phyloP scores from a whole-genome alignment of 345 rosid genomes.

The Sapria himalayana region DNA sequence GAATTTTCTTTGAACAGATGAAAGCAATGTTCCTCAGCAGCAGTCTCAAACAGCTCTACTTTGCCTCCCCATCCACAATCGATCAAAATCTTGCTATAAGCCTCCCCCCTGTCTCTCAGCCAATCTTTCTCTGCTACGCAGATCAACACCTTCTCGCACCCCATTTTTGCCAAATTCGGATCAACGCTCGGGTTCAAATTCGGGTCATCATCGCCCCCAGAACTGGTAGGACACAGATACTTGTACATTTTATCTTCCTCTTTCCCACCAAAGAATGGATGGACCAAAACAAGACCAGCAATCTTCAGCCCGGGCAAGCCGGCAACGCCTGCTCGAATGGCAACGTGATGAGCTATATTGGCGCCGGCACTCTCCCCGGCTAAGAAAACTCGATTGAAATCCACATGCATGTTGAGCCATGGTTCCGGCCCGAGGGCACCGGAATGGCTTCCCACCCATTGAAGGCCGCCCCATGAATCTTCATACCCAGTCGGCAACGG shows the following conservation, averaged over 20 bases:
- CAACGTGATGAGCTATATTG: slow-evolving; percentile 36
- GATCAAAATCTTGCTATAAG: slow-evolving; percentile 15
- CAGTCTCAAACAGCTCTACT: slow-evolving; percentile 16
- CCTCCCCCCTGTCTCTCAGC: slow-evolving; percentile 17
- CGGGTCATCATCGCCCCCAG: slow-evolving; percentile 26
- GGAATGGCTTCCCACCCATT: slow-evolving; percentile 21
- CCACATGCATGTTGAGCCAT: slow-evolving; percentile 20
- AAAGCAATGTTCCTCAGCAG: slow-evolving; percentile 24
- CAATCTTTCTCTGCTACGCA: slow-evolving; percentile 22
- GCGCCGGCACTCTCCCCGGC: slow-evolving; percentile 66
- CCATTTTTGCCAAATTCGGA: slow-evolving; percentile 17
- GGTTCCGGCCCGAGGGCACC: slow-evolving; percentile 12
- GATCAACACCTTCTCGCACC: slow-evolving; percentile 20
- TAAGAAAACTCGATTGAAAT: slow-evolving; percentile 22
- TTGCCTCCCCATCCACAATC: slow-evolving; percentile 25
- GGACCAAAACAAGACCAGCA: slow-evolving; percentile 31
- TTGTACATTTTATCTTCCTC: slow-evolving; percentile 9
- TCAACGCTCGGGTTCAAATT: slow-evolving; percentile 20
- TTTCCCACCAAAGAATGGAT: slow-evolving; percentile 40
- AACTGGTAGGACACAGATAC: slow-evolving; percentile 14
- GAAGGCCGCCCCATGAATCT: slow-evolving; percentile 25
- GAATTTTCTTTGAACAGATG: slow-evolving; percentile 18
- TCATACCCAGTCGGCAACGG: slow-evolving; percentile 48
- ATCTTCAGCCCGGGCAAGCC: slow-evolving; percentile 15
- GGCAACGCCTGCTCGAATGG: slow-evolving; percentile 10